Evolutionary conservation across 495 filamentous ascomycete species (phyloP), one percentile per base, ranked within the genome.

Genomic region (Cenococcum geophilum): DNA sequence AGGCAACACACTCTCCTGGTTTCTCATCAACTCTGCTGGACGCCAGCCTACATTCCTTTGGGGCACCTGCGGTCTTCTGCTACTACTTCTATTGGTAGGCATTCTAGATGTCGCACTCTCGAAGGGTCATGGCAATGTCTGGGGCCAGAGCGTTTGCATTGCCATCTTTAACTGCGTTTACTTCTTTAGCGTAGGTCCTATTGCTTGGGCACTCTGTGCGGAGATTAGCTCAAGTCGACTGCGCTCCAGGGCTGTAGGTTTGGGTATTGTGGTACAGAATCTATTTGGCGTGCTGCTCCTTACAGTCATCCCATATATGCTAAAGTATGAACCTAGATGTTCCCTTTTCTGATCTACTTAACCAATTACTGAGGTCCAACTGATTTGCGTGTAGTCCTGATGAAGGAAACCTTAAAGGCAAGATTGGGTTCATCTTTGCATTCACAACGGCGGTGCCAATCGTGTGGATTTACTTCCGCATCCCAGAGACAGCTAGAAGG

Each of bases 401-500:
- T 58, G 52, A 65, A 59, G 5, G 58, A 53, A 21, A 65, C 51
- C 52, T 68, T 56, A 43, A 65, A 62, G 66, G 61, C 58, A 10
- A 62, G 61, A 11, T 65, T 59, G 16, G 61, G 48, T 55, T 58
- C 32, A 12, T 62, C 36, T 48, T 55, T 65, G 11, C 49, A 16
- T 52, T 52, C 23, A 52, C 49, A 16, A 52, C 49, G 16, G 49
- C 82, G 53, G 74, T 76, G 58, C 89, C 88, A 82, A 80, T 82
- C 52, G 68, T 89, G 20, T 89, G 92, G 68, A 80, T 84, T n/a
- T 89, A 83, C 76, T 89, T 92, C 74, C 74, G 88, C 64, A 90
- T 92, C 78, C 89, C 88, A 0, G 89, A 93, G 73, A 92, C 88
- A 0, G 79, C 81, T n/a, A 87, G 87, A 55, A 90, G 90, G 78